phyloP scores from a whole-genome alignment of 495 filamentous ascomycete species.

The Annulohypoxylon moriforme region DNA sequence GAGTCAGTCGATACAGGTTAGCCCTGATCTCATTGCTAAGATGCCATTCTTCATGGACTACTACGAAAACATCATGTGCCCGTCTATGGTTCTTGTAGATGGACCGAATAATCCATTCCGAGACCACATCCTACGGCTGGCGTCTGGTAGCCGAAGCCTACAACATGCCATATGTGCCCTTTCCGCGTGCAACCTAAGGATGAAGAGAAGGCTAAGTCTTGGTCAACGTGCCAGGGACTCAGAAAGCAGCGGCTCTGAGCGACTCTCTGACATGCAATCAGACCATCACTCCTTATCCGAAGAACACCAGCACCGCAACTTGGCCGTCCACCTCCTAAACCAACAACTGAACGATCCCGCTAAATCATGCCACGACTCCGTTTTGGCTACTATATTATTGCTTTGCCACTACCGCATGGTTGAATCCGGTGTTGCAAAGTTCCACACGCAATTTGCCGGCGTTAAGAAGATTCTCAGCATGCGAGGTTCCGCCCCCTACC shows the following conservation, averaged over 20 bases:
- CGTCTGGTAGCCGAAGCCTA: constrained; percentile 79
- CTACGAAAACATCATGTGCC: constrained; percentile 90
- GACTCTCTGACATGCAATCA: constrained; percentile 50
- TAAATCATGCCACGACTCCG: constrained; percentile 83
- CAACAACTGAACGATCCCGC: constrained; percentile 79
- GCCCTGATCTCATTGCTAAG: constrained; percentile 64
- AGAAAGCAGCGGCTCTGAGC: constrained; percentile 50
- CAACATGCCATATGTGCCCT: constrained; percentile 94
- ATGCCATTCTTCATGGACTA: constrained; percentile 76
- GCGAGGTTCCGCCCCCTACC: constrained; percentile 71
- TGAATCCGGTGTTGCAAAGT: constrained; percentile 90
- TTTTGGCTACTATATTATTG: constrained; percentile 86
- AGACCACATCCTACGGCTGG: constrained; percentile 82
- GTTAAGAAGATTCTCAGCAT: constrained; percentile 92
- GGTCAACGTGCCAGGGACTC: constrained; percentile 59
- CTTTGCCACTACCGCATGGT: constrained; percentile 94
- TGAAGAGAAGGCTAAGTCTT: constrained; percentile 66
- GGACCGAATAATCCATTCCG: constrained; percentile 85
- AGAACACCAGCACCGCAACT: constrained; percentile 82
- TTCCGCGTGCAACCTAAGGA: constrained; percentile 82
- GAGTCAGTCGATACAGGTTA: constrained; percentile 55
- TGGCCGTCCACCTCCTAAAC: constrained; percentile 86
- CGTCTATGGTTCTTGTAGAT: constrained; percentile 91
- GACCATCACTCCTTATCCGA: constrained; percentile 69
- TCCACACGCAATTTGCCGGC: constrained; percentile 92